Evolutionary conservation across 139 green algal genomes (phyloP), one percentile per base, ranked within the genome.

Genomic region (Zygnema cylindricum): DNA sequence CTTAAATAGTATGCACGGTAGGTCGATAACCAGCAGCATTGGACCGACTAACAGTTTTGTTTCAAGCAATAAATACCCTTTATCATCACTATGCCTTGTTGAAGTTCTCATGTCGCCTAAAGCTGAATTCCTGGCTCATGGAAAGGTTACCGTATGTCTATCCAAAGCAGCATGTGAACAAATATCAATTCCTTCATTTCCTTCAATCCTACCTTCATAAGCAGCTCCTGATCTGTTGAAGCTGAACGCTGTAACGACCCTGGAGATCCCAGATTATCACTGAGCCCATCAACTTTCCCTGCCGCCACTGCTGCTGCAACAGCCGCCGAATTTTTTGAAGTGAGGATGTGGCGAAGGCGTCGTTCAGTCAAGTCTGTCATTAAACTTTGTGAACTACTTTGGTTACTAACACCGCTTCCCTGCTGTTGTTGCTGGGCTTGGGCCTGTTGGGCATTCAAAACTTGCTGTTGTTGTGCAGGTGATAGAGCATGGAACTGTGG

Each of bases 381-480:
- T 16, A 63, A 25, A 63, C 7, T 63, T 63, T 63, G 49, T 16
- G 49, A 63, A 63, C 49, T 63, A 7, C 7, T 7, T 63, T 7
- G 16, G 49, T 63, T 63, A 25, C 49, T 16, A 63, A 63, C 49
- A 7, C 49, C 49, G 16, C 49, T 63, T 16, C 49, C 49, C 16
- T 63, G 49, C 49, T 35, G n/a, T 35, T 84, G 76, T 35, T 84
- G 76, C 2, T 82, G 82, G 16, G 81, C 3, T 43, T 88, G 82
- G 69, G 77, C 43, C 32, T 88, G 82, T 33, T 81, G 79, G 35
- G 79, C 79, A 11, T n/a, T 49, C 30, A 88, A 57, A 2, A 88
- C 21, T 39, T 88, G 55, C 57, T 84, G 82, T 73, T 88, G 82
- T 35, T 88, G 82, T 7, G 23, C 21, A 36, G 30, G 82, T 16